These are phyloP conservation scores for Dimargaris xerosporica DNA, from an alignment of 192 early-diverging fungal species.

Conservation along the genomic window DNA sequence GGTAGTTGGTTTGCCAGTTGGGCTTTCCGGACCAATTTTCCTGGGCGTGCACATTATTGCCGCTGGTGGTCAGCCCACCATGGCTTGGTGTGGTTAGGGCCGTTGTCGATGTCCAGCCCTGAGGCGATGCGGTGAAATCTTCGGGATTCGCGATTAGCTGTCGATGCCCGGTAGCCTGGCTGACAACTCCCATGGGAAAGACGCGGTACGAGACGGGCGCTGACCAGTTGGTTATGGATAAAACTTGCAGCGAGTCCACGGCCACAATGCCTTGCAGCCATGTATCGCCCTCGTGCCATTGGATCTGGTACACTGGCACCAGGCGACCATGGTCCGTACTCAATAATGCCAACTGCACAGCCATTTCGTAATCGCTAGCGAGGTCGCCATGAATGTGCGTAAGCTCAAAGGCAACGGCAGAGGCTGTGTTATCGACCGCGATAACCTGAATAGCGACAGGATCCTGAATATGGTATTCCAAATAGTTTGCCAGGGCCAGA, in stretches of 20 bases:
- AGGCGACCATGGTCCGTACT: conserved; percentile 31
- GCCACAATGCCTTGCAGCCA: conserved; percentile 65
- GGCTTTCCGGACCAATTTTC: conserved; percentile 59
- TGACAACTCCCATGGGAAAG: conserved; percentile 65
- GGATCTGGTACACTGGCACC: conserved; percentile 63
- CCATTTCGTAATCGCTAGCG: background rate
- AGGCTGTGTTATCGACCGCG: background rate
- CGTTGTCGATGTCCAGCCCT: conserved; percentile 42
- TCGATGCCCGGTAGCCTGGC: conserved; percentile 48
- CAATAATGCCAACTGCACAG: background rate
- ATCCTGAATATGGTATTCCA: background rate
- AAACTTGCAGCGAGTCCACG: conserved; percentile 36
- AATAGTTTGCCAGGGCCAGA: background rate
- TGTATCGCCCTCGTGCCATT: conserved; percentile 59
- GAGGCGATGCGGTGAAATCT: conserved; percentile 36
- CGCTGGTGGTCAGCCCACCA: conserved; percentile 47
- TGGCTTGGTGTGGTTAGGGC: conserved; percentile 37
- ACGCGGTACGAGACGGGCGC: conserved; percentile 61
- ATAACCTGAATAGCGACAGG: background rate
- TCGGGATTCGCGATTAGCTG: conserved; percentile 37
- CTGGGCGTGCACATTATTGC: conserved; percentile 90
- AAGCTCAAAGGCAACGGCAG: background rate
- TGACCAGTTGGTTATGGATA: conserved; percentile 74
- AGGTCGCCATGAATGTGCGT: background rate
- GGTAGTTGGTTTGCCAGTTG: conserved; percentile 59